A percentile compares a stretch with the other conserved stretches of the same genome.
phyloP scores from a whole-genome alignment of 2,329 filamentous ascomycete genomes.

The Penicillium frequentans region DNA sequence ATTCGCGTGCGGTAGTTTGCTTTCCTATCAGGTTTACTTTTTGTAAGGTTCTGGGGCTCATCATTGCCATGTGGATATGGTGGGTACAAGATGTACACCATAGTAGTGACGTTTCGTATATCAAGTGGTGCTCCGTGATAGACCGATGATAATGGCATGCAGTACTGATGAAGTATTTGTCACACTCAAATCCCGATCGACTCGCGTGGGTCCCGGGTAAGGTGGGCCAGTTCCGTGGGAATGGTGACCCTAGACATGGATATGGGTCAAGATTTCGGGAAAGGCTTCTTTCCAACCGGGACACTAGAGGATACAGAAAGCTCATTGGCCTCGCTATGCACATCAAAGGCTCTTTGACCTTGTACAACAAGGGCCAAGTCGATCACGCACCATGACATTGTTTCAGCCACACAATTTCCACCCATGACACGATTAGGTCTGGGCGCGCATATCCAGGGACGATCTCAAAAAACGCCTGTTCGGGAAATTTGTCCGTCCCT shows the following conservation, averaged over 20 bases:
- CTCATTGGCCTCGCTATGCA: background rate
- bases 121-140: too few relatives aligned
- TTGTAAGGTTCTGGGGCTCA: background rate
- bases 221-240: conserved; percentile 1
- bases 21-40: background rate
- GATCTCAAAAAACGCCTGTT: conserved; percentile 19
- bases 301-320: background rate
- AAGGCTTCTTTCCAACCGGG: background rate
- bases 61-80: background rate
- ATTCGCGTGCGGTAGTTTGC: background rate
- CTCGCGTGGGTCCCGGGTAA: conserved; percentile 16
- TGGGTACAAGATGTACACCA: too few relatives aligned
- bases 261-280: background rate
- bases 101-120: too few relatives aligned
- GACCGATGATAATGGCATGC: too few relatives aligned
- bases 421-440: conserved; percentile 13
- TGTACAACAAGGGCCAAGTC: background rate
- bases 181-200: conserved; percentile 9
- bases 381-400: conserved; percentile 12
- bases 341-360: background rate
- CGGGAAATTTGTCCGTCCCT: conserved; percentile 25
- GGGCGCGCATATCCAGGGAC: conserved; percentile 16
- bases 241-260: background rate
- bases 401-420: conserved; percentile 13
- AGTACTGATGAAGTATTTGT: conserved; percentile 6